A percentile compares a stretch with the other conserved stretches of the same genome.
These are phyloP conservation scores for Colletotrichum lini DNA, from an alignment of 2,329 filamentous ascomycete genomes.

Conservation along the genomic window DNA sequence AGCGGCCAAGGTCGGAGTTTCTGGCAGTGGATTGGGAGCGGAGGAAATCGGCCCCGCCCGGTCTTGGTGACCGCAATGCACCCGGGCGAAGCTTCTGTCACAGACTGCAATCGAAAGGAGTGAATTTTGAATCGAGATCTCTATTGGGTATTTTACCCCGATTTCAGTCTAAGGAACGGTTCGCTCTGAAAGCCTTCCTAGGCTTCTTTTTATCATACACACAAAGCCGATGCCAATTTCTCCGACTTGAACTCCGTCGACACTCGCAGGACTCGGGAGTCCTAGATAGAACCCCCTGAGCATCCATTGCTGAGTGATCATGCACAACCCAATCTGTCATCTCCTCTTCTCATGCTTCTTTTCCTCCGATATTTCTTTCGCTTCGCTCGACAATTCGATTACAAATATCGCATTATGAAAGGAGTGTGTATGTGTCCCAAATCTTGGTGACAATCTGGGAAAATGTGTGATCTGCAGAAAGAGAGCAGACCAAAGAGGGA, in stretches of 20 bases:
- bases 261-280: background rate
- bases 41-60: background rate
- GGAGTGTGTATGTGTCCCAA: constrained; percentile 12
- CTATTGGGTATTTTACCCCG: constrained; percentile 41
- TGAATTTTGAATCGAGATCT: constrained; percentile 32
- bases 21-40: too few relatives aligned
- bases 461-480: background rate
- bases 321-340: background rate
- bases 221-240: constrained; percentile 18
- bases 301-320: background rate
- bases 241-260: background rate
- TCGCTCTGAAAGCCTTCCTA: background rate
- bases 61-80: background rate
- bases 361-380: background rate
- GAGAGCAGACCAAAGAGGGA: background rate
- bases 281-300: background rate
- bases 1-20: too few relatives aligned
- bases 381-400: constrained; percentile 26
- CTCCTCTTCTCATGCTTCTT: background rate
- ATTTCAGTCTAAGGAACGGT: constrained; percentile 22
- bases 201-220: background rate
- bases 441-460: background rate
- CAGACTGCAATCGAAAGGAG: too few relatives aligned
- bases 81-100: background rate
- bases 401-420: constrained; percentile 31